Evolutionary conservation across 1,139 yeast genomes (phyloP), one percentile per base, ranked within the genome.

Genomic region (Saccharomyces uvarum): DNA sequence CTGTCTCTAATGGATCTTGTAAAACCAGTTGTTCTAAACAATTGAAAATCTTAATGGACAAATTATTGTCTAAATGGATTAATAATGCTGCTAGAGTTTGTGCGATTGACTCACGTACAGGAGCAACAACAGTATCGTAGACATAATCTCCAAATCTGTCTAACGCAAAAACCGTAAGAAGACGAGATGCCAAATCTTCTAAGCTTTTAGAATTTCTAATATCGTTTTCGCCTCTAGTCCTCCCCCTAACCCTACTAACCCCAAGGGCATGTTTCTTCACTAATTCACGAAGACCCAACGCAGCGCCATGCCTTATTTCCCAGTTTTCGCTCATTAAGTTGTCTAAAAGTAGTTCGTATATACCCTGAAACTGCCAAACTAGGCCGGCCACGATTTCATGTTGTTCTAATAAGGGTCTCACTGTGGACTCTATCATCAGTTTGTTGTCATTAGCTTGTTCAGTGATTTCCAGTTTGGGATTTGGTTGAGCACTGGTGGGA

Each of bases 141-240:
- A 95, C 96, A 69, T 88, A 95, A 72, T 95, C 99, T 54, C 98
- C 99, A 72, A 95, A 95, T 64, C 98, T 75, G 71, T 95, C 99
- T 55, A 93, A 77, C 2, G 97, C 95, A 71, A 95, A 89, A 21
- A 95, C 76, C 13, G 96, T 87, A 67, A 96, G 79, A 49, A 95
- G 69, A 57, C 97, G 79, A 29, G 95, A 90, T 1, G 96, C 86
- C 60, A 93, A 75, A 69, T 95, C 99, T 68, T 93, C 97, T 44
- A 95, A 75, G 56, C 93, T 87, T 41, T 77, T 79, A 26, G 76
- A 72, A 66, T 93, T 93, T 59, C 85, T 78, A 6, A 60, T 57
- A 60, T 83, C 81, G 66, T 95, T 95, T 59, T 86, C 88, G 41
- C 72, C 74, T 51, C 68, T 70, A 0, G 85, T 66, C 59, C 80